Evolutionary conservation across 257 asterid species (phyloP).

Genomic region (Penstemon davidsonii): DNA sequence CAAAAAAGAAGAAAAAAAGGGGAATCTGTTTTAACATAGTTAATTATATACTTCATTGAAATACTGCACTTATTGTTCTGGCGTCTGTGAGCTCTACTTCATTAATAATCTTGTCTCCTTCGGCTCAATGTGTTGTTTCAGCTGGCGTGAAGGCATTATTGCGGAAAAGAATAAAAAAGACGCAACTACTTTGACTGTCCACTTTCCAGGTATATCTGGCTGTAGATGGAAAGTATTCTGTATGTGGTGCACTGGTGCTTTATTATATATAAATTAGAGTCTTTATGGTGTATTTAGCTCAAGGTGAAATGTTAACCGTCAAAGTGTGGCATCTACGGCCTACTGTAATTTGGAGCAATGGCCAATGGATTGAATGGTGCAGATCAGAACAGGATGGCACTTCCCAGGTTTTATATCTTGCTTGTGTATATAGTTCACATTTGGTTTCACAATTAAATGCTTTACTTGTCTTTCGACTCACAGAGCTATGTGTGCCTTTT

Average conservation of each 20-base stretch:
- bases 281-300: slow-evolving; percentile 43
- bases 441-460: not conserved
- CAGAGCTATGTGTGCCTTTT: slow-evolving; percentile 28
- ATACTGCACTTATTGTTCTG: not conserved
- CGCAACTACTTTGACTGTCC: slow-evolving; percentile 55
- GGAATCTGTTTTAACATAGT: too few relatives aligned
- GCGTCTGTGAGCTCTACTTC: slow-evolving; percentile 1
- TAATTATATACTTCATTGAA: not conserved
- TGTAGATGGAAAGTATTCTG: not conserved
- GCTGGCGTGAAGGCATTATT: slow-evolving; percentile 95
- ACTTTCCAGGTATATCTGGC: slow-evolving; percentile 72
- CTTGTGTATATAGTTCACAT: slow-evolving; percentile 3
- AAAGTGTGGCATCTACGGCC: slow-evolving; percentile 88
- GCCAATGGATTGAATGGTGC: slow-evolving; percentile 80
- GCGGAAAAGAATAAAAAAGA: slow-evolving; percentile 71
- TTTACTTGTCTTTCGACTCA: slow-evolving; percentile 18
- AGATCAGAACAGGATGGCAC: slow-evolving; percentile 46
- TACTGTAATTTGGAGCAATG: slow-evolving; percentile 74
- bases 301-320: slow-evolving; percentile 57
- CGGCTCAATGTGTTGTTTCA: slow-evolving; percentile 36
- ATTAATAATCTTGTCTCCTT: slow-evolving; percentile 4
- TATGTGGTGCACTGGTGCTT: slow-evolving; percentile 27
- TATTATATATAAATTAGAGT: slow-evolving; percentile 17
- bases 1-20: too few relatives aligned
- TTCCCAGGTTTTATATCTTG: slow-evolving; percentile 52